These are phyloP conservation scores for Colletotrichum cuscutae DNA, from an alignment of 2,329 filamentous ascomycete species.

Conservation along the genomic window DNA sequence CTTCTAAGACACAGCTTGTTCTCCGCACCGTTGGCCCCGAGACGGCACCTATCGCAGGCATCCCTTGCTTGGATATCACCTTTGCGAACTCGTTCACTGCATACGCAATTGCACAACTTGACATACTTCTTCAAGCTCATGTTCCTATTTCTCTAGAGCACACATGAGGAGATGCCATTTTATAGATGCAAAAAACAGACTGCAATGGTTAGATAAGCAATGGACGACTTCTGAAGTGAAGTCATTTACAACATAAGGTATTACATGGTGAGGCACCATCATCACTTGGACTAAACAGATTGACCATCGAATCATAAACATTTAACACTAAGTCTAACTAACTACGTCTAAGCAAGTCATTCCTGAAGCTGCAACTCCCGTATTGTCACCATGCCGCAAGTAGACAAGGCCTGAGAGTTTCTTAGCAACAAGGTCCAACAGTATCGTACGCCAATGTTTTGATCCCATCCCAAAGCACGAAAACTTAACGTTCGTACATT, in stretches of 20 bases:
- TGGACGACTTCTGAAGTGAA: neutral
- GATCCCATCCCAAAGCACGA: constrained; percentile 28
- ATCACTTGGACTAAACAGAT: neutral
- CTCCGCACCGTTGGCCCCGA: constrained; percentile 31
- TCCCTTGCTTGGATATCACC: neutral
- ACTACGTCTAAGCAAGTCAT: constrained; percentile 22
- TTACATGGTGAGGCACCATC: too few relatives aligned
- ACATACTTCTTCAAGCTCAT: neutral
- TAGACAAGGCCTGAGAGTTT: constrained; percentile 8
- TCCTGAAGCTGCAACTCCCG: constrained; percentile 21
- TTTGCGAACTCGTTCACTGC: neutral
- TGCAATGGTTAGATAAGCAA: neutral
- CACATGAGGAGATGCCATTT: neutral
- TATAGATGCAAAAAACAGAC: neutral
- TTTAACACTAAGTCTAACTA: constrained; percentile 33
- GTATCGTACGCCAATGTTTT: constrained; percentile 1
- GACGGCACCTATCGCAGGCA: constrained; percentile 2
- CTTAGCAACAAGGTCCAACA: constrained; percentile 1
- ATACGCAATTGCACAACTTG: neutral
- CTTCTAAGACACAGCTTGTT: constrained; percentile 2
- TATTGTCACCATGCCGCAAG: neutral
- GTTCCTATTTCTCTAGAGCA: neutral
- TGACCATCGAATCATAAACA: constrained; percentile 13
- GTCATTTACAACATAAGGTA: too few relatives aligned
- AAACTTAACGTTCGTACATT: constrained; percentile 31